Conservation (phyloP, 2,329 filamentous ascomycete species). For the Harringtonia aguacate region DNA sequence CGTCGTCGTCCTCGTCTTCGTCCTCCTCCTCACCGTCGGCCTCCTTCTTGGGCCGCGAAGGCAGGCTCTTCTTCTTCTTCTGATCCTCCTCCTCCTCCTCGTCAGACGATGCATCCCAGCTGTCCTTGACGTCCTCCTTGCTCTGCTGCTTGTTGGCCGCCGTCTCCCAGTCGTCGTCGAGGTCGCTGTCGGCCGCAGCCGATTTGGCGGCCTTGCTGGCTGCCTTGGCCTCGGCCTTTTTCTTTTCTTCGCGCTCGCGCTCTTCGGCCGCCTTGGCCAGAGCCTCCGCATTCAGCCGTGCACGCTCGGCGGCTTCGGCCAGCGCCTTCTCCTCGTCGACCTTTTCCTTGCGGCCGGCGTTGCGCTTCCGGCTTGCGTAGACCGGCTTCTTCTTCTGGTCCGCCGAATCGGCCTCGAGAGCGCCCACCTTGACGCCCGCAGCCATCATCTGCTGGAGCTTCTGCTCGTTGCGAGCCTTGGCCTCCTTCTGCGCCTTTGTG, state of each 20-base stretch:
- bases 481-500: slow-evolving; percentile 77
- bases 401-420: slow-evolving; percentile 32
- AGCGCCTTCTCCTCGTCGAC: slow-evolving; percentile 69
- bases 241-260: slow-evolving; percentile 41
- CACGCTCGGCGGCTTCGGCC: slow-evolving; percentile 68
- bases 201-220: slow-evolving; percentile 38
- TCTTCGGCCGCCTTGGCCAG: slow-evolving; percentile 51
- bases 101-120: slow-evolving; percentile 82
- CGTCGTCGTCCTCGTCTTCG: slow-evolving; percentile 18
- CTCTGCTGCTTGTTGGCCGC: slow-evolving; percentile 55
- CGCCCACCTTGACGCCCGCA: slow-evolving; percentile 63
- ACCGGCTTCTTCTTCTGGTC: slow-evolving; percentile 67
- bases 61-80: slow-evolving; percentile 16
- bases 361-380: slow-evolving; percentile 62
- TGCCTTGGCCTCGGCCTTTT: slow-evolving; percentile 46
- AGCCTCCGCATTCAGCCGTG: slow-evolving; percentile 56
- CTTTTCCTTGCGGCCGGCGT: slow-evolving; percentile 50
- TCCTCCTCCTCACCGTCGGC: slow-evolving; percentile 34
- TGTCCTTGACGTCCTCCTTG: slow-evolving; percentile 76
- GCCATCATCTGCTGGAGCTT: slow-evolving; percentile 80
- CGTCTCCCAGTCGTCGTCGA: slow-evolving; percentile 82
- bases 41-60: slow-evolving; percentile 3
- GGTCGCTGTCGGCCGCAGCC: slow-evolving; percentile 44
- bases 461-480: slow-evolving; percentile 66
- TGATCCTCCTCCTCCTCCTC: slow-evolving; percentile 46